These are phyloP conservation scores for Drechslera avenae DNA, from an alignment of 2,329 filamentous ascomycete genomes.

Conservation along the genomic window DNA sequence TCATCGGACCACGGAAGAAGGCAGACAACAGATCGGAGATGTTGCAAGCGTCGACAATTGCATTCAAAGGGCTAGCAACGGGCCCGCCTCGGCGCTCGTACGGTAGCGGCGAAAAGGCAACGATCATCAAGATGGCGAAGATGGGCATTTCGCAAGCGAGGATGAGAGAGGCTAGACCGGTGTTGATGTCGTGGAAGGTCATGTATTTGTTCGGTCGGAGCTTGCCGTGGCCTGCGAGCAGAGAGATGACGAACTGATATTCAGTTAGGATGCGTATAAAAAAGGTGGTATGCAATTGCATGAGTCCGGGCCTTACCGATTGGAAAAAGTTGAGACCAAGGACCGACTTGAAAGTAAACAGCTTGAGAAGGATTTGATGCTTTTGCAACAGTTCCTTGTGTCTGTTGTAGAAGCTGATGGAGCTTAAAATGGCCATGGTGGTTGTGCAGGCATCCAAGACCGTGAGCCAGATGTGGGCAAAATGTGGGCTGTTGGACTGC, in stretches of 20 bases:
- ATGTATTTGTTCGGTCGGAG: conserved; percentile 35
- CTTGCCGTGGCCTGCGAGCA: conserved; percentile 30
- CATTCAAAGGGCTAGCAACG: conserved; percentile 25
- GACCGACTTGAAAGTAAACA: conserved; percentile 41
- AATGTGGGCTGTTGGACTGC: conserved; percentile 35
- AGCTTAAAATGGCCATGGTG: conserved; percentile 26
- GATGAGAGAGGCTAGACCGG: conserved; percentile 34
- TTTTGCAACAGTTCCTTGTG: conserved; percentile 28
- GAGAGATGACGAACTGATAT: conserved; percentile 34
- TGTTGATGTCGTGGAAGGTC: conserved; percentile 37
- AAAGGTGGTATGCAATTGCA: not conserved
- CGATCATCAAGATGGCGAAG: conserved; percentile 34
- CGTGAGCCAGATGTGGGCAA: conserved; percentile 40
- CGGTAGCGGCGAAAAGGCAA: conserved; percentile 33
- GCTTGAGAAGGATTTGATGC: conserved; percentile 37
- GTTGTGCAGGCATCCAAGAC: conserved; percentile 29
- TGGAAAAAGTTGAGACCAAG: conserved; percentile 39
- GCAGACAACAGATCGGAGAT: conserved; percentile 34
- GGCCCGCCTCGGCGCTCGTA: conserved; percentile 23
- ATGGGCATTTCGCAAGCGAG: conserved; percentile 42
- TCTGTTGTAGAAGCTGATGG: conserved; percentile 32
- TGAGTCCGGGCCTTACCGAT: conserved; percentile 24
- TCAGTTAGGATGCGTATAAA: not conserved
- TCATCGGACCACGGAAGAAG: conserved; percentile 39
- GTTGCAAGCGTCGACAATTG: conserved; percentile 36